Evolutionary conservation across 1,284 basidiomycete species (phyloP), one percentile per base, ranked within the genome.

Genomic region (Austroboletus rostrupii): DNA sequence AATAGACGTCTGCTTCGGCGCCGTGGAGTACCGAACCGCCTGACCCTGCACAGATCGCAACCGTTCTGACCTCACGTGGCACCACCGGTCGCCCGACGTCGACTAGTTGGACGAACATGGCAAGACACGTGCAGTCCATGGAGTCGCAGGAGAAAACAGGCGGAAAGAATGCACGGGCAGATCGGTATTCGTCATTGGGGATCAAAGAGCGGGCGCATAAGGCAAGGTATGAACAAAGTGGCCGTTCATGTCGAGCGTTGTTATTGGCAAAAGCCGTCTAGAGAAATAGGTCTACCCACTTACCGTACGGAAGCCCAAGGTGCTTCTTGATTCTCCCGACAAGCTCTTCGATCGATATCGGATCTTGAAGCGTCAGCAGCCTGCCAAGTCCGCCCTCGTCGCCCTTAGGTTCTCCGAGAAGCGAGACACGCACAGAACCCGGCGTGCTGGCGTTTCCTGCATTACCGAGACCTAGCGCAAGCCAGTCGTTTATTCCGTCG

Each of bases 401-500:
- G 59, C 38, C 71, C 65, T 38, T 60, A 23, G 72, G 73, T 57
- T 76, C 73, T 14, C 64, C 65, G 19, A 70, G 67, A 46, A 78
- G 67, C 26, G 72, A 62, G 54, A 66, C 57, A 44, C 70, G 59
- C 52, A 64, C 59, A 41, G 65, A 47, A 17, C 40, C 32, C 35
- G 49, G 40, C 1, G 45, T 50, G 43, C 41, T 61, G 55, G 20
- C 61, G 48, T 36, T 54, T 40, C 49, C 53, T 2, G 57, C 59
- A 43, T 60, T 68, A 40, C 68, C 55, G 26, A 69, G 54, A 49
- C 77, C 75, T 43, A 75, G 60, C 1, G 80, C 84, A 46, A 93
- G 71, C 87, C 87, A 91, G 66, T 90, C 88, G 62, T 95, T 95
- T 56, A 97, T 83, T 0, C 94, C 94, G 13, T 83, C 90, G 47